A percentile compares a stretch with the other conserved stretches of the same genome.
Evolutionary conservation across 208 protist genomes (phyloP).

Genomic region (Trypanosoma conorhini): DNA sequence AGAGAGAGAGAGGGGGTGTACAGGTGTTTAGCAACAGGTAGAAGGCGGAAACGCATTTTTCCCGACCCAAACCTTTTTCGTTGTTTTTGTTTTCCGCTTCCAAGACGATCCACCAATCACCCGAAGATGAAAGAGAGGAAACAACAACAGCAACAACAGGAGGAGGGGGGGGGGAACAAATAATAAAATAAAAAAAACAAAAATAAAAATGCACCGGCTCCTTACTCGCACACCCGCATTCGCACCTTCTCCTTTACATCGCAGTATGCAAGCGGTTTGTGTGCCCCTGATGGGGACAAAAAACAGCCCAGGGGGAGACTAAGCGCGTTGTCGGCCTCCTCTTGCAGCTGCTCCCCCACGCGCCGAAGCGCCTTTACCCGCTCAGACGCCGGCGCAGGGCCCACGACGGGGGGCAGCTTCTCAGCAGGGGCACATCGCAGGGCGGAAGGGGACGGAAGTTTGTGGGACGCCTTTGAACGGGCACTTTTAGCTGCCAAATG

Average conservation of each 20-base stretch:
- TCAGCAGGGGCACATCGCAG: slow-evolving; percentile 16
- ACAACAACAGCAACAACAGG: not conserved
- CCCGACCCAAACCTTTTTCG: too few relatives aligned
- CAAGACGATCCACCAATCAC: not conserved
- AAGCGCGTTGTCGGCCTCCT: slow-evolving; percentile 59
- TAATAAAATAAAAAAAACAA: too few relatives aligned
- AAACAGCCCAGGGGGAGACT: slow-evolving; percentile 21
- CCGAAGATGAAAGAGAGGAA: not conserved
- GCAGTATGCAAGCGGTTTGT: not conserved
- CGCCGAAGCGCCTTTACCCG: slow-evolving; percentile 29
- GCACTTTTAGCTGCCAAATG: slow-evolving; percentile 1
- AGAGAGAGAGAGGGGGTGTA: not conserved
- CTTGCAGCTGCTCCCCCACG: slow-evolving; percentile 36
- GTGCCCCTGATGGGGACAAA: not conserved
- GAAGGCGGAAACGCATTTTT: not conserved
- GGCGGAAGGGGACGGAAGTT: not conserved
- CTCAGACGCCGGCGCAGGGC: slow-evolving; percentile 14
- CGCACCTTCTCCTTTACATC: not conserved
- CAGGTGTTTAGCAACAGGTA: not conserved
- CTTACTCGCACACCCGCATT: not conserved
- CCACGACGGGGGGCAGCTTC: slow-evolving; percentile 1
- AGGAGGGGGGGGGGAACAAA: too few relatives aligned
- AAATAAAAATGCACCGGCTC: not conserved
- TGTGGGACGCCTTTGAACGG: slow-evolving; percentile 7
- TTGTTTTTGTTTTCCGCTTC: not conserved